phyloP scores from a whole-genome alignment of 78 protist species.

The Trichosphaerium sp. region DNA sequence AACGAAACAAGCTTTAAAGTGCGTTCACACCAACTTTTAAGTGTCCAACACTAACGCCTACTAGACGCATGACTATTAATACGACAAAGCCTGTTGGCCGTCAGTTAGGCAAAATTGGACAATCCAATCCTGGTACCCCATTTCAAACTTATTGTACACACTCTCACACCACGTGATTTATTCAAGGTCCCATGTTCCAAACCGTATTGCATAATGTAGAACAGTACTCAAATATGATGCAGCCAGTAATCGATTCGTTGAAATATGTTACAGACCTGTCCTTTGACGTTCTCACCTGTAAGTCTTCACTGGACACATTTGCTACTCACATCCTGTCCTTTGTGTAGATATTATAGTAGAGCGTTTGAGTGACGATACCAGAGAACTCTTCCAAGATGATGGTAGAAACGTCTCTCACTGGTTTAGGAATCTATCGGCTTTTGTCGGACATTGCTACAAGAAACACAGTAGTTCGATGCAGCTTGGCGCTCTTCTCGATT shows the following conservation, averaged over 20 bases:
- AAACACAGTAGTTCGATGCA: too few relatives aligned
- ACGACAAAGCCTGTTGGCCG: conserved; percentile 46
- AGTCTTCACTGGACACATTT: not conserved
- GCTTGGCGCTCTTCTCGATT: too few relatives aligned
- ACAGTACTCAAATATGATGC: conserved; percentile 27
- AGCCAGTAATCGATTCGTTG: conserved; percentile 35
- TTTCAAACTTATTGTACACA: too few relatives aligned
- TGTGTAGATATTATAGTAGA: too few relatives aligned
- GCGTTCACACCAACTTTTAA: too few relatives aligned
- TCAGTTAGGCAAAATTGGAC: conserved; percentile 36
- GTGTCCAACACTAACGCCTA: too few relatives aligned
- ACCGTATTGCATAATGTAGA: conserved; percentile 16
- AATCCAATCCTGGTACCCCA: conserved; percentile 14
- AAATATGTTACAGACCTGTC: conserved; percentile 13
- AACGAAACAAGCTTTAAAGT: too few relatives aligned
- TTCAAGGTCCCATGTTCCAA: conserved; percentile 38
- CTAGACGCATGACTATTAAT: conserved; percentile 47
- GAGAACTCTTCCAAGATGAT: conserved; percentile 31
- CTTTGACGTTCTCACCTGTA: conserved; percentile 23
- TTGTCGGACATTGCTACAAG: conserved; percentile 35
- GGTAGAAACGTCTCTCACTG: conserved; percentile 48
- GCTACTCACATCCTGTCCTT: not conserved
- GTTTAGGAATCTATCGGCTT: conserved; percentile 28
- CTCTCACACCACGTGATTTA: too few relatives aligned
- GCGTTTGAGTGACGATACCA: too few relatives aligned